phyloP scores from a whole-genome alignment of 2,329 filamentous ascomycete genomes.

The Penicillium sp. region DNA sequence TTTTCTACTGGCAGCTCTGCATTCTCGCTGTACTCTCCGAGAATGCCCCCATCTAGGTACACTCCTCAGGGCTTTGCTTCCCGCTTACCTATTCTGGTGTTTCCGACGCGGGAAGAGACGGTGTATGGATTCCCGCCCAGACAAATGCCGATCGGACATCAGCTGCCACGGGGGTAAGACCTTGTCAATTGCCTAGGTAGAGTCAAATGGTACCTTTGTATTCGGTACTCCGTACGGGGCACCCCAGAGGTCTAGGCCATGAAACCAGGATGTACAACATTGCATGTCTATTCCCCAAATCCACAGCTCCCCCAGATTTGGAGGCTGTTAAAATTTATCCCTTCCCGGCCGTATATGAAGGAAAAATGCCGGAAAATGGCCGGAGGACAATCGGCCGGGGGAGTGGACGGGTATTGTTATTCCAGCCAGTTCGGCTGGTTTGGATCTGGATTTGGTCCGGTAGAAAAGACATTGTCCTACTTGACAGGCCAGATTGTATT shows the following conservation, averaged over 20 bases:
- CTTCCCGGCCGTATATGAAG: neutral
- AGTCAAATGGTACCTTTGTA: neutral
- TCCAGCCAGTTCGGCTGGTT: neutral
- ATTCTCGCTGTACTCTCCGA: slow-evolving; percentile 4
- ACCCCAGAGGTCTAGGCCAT: neutral
- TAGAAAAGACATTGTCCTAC: slow-evolving; percentile 6
- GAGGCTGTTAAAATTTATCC: neutral
- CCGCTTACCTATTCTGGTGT: slow-evolving; percentile 21
- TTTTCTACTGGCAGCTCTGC: neutral
- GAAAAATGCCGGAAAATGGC: slow-evolving; percentile 8
- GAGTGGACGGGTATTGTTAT: slow-evolving; percentile 6
- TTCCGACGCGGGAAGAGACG: slow-evolving; percentile 19
- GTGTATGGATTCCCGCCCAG: slow-evolving; percentile 14
- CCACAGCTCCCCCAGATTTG: slow-evolving; percentile 5
- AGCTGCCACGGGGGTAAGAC: slow-evolving; percentile 4
- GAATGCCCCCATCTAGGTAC: neutral
- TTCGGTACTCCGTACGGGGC: too few species aligned
- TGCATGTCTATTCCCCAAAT: neutral
- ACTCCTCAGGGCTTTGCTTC: neutral
- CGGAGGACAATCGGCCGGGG: slow-evolving; percentile 6
- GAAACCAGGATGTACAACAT: neutral
- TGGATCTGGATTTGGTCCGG: slow-evolving; percentile 3
- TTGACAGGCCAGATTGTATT: neutral
- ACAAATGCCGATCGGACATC: slow-evolving; percentile 23
- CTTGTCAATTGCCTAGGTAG: neutral